Conservation (phyloP, 1,284 basidiomycete species). For the Hemileia vastatrix region DNA sequence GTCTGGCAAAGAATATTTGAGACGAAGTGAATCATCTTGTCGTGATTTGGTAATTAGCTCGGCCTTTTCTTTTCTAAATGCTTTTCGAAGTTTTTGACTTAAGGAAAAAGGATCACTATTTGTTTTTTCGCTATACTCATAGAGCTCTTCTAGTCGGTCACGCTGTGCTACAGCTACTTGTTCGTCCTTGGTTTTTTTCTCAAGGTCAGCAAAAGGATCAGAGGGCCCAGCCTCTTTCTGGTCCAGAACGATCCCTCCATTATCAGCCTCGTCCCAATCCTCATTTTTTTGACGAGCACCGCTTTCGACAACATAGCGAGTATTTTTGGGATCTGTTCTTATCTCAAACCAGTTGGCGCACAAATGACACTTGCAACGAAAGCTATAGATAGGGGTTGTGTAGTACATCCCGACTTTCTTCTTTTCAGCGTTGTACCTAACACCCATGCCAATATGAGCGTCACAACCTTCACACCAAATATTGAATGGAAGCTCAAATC, state of each 20-base stretch:
- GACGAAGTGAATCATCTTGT: constrained; percentile 10
- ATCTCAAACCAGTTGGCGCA: constrained; percentile 93
- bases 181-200: constrained; percentile 72
- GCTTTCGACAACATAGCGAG: constrained; percentile 79
- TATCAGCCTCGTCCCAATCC: constrained; percentile 91
- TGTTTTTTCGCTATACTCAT: constrained; percentile 47
- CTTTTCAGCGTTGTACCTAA: constrained; percentile 98
- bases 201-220: constrained; percentile 76
- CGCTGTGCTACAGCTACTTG: constrained; percentile 63
- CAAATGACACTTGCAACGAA: constrained; percentile 91
- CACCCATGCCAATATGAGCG: constrained; percentile 90
- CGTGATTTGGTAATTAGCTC: constrained; percentile 12
- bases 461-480: constrained; percentile 94
- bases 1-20: constrained; percentile 12
- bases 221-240: constrained; percentile 55
- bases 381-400: constrained; percentile 84
- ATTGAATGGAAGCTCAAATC: constrained; percentile 91
- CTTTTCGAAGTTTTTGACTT: constrained; percentile 62
- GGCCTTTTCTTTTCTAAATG: constrained; percentile 70
- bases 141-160: constrained; percentile 62
- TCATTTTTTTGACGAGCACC: constrained; percentile 85
- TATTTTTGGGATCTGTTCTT: constrained; percentile 93
- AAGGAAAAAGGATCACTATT: constrained; percentile 45
- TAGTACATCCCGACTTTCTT: constrained; percentile 92
- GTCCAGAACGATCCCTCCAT: constrained; percentile 82